Percentiles rank a stretch among this genome's conserved stretches.
These are phyloP conservation scores for Jacaranda mimosifolia DNA, from an alignment of 257 asterid genomes.

Conservation along the genomic window DNA sequence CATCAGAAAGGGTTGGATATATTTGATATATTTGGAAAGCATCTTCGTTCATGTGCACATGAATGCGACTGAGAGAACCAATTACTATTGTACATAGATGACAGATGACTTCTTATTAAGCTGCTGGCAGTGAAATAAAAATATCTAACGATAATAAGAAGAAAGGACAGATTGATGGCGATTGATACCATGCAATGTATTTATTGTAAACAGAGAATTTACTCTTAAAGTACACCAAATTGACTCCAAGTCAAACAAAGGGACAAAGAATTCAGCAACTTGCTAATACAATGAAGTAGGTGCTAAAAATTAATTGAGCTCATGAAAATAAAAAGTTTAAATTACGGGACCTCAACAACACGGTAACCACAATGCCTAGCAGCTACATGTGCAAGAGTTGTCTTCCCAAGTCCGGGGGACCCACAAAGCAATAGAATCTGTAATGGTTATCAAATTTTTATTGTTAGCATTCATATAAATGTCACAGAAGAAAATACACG, in stretches of 20 bases:
- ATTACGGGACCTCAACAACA: conserved; percentile 81
- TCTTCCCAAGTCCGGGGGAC: conserved; percentile 99
- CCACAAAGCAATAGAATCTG: conserved; percentile 98
- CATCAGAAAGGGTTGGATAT: conserved; percentile 11
- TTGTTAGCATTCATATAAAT: conserved; percentile 27
- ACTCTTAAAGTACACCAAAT: conserved; percentile 19
- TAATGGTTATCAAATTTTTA: conserved; percentile 30
- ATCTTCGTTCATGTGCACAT: conserved; percentile 24
- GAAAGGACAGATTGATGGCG: conserved; percentile 2
- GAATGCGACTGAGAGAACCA: conserved; percentile 12
- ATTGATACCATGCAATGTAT: conserved; percentile 1
- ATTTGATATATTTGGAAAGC: background rate
- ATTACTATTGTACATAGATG: background rate
- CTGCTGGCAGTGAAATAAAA: conserved; percentile 14
- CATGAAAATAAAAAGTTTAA: conserved; percentile 24
- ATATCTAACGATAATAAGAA: conserved; percentile 13
- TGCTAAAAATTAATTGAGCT: conserved; percentile 36
- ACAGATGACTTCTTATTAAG: background rate
- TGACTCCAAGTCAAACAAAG: conserved; percentile 24
- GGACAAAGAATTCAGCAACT: conserved; percentile 29
- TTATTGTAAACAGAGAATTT: conserved; percentile 9
- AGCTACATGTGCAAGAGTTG: conserved; percentile 99
- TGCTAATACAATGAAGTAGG: conserved; percentile 30
- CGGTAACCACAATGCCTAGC: conserved; percentile 98
- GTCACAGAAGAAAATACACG: conserved; percentile 4